A percentile compares a stretch with the other conserved stretches of the same genome.
Conservation (phyloP, 768 basidiomycete species). For the Naganishia antarctica region DNA sequence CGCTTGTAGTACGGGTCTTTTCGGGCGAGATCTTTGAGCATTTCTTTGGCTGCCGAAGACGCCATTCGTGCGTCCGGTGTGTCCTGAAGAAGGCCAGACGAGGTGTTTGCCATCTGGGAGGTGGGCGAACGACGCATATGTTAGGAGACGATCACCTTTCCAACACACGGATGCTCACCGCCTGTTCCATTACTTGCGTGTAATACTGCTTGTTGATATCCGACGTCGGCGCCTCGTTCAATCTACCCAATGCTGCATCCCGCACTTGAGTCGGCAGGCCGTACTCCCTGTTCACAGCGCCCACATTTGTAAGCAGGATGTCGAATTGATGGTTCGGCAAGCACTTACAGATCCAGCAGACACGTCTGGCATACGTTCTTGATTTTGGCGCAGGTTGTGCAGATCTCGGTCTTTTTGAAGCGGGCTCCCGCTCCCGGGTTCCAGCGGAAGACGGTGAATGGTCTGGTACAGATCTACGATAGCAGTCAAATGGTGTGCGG, state of each 20-base stretch:
- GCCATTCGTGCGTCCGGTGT: constrained; percentile 51
- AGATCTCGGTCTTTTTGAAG: constrained; percentile 94
- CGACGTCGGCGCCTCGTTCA: constrained; percentile 82
- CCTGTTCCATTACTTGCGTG: constrained; percentile 47
- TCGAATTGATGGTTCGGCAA: neutral
- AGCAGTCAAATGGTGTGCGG: neutral
- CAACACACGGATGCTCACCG: constrained; percentile 6
- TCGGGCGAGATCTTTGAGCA: constrained; percentile 89
- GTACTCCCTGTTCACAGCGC: constrained; percentile 59
- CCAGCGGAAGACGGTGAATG: constrained; percentile 97
- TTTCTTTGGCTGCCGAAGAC: constrained; percentile 82
- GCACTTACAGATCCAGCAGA: constrained; percentile 67
- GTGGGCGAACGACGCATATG: neutral
- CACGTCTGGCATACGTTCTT: constrained; percentile 85
- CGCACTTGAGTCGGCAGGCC: constrained; percentile 93
- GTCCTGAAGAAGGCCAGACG: constrained; percentile 34
- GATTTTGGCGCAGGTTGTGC: constrained; percentile 87
- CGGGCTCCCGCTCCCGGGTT: constrained; percentile 88
- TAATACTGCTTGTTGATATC: constrained; percentile 71
- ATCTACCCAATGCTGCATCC: constrained; percentile 82
- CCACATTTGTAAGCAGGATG: neutral
- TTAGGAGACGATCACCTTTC: neutral
- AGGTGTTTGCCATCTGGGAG: constrained; percentile 55
- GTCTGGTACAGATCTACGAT: constrained; percentile 74
- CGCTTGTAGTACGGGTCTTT: constrained; percentile 97